phyloP scores from a whole-genome alignment of 2,329 filamentous ascomycete species.

The Orbilia brochopaga region DNA sequence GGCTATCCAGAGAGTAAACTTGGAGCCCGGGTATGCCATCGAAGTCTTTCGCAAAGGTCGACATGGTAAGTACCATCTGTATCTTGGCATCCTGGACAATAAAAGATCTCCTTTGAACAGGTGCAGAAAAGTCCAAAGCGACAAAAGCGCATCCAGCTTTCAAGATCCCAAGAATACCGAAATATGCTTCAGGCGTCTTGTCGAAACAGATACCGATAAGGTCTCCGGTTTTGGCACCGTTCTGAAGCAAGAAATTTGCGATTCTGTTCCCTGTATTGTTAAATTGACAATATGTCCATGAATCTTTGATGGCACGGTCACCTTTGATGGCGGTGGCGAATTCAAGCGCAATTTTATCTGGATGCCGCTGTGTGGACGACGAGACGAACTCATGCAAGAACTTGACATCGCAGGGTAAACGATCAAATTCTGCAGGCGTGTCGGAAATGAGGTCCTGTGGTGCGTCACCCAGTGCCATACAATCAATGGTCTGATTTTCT shows the following conservation, averaged over 20 bases:
- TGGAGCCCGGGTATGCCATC: constrained; percentile 56
- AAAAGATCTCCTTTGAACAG: constrained; percentile 74
- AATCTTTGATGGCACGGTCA: constrained; percentile 59
- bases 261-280: constrained; percentile 74
- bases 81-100: constrained; percentile 77
- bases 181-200: constrained; percentile 83
- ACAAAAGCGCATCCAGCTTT: constrained; percentile 83
- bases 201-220: constrained; percentile 81
- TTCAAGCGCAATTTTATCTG: constrained; percentile 72
- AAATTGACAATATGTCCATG: constrained; percentile 78
- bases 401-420: constrained; percentile 65
- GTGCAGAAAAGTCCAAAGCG: constrained; percentile 77
- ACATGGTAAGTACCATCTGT: constrained; percentile 67
- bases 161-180: constrained; percentile 78
- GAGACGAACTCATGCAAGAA: constrained; percentile 83
- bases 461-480: constrained; percentile 58
- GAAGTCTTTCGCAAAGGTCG: constrained; percentile 59
- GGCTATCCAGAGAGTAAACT: constrained; percentile 62
- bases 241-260: constrained; percentile 64
- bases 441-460: constrained; percentile 66
- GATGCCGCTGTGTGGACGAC: constrained; percentile 63
- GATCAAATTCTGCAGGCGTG: constrained; percentile 66
- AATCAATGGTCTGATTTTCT: constrained; percentile 59
- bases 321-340: constrained; percentile 69
- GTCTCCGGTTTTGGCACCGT: constrained; percentile 64